Base-by-base conservation (phyloP, 2,329 filamentous ascomycete species). In the Penicillium occitanis region DNA sequence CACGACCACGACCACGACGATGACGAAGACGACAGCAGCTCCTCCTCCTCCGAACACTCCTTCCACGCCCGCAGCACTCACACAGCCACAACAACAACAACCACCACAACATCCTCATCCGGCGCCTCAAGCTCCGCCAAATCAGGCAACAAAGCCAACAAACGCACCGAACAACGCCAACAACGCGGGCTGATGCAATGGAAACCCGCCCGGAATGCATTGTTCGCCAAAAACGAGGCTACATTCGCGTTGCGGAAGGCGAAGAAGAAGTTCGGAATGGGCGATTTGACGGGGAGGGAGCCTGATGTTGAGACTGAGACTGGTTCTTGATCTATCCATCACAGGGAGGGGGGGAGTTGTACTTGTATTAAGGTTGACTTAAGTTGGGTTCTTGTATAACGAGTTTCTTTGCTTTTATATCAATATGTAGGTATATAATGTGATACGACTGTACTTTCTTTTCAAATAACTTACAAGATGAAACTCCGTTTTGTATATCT, bases 121-220 rank as follows among this genome's bases (percentile, higher is more conserved):
- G 73, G 69, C 48, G 63, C 69, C 63, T 62, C 37, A 62, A 8
- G 5, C 42, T 66, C 63, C 71, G 68, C 59, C 63, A 68, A 60
- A 46, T 46, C 53, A 7, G 74, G 73, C 2, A 76, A 79, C 40
- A 77, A 73, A 67, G 76, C 75, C 11, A 79, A 78, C 61, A 77
- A 76, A 67, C 77, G 79, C 57, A 80, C 76, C 40, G 84, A 97
- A 75, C 90, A 93, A 76, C 87, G 93, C 0, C 92, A 93, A 79
- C 93, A 97, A 71, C 85, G 93, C 11, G 94, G 94, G 0, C 73
- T 97, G 74, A 96, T 97, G 92, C 94, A 98, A 77, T 98, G 93
- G 93, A 91, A 89, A 73, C 93, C 94, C 0, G 91, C 93, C 75
- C 85, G 94, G 48, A 97, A 97, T 75, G 83, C 88, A 25, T 88